Conservation (phyloP, 108 stramenopile genomes). For the Fragilaria crotonensis region DNA sequence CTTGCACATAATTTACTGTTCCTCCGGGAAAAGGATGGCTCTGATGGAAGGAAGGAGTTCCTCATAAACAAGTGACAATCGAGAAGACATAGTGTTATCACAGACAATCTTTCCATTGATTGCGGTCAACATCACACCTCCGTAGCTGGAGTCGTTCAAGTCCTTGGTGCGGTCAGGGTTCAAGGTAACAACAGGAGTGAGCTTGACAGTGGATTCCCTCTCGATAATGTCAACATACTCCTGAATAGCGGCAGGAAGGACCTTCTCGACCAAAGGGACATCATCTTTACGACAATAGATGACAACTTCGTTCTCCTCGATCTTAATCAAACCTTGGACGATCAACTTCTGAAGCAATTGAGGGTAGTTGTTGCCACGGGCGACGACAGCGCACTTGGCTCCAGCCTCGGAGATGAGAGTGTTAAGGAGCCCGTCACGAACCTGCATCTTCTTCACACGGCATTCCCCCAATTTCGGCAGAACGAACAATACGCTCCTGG, state of each 20-base stretch:
- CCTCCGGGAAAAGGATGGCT: slow-evolving; percentile 86
- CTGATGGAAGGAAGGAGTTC: slow-evolving; percentile 94
- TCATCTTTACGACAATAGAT: slow-evolving; percentile 89
- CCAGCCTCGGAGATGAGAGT: slow-evolving; percentile 68
- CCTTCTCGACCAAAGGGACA: slow-evolving; percentile 60
- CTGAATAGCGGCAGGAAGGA: slow-evolving; percentile 74
- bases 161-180: slow-evolving; percentile 64
- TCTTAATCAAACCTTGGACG: slow-evolving; percentile 98
- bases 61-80: slow-evolving; percentile 84
- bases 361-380: slow-evolving; percentile 84
- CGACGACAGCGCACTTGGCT: slow-evolving; percentile 72
- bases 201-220: slow-evolving; percentile 77
- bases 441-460: slow-evolving; percentile 96
- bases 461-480: slow-evolving; percentile 91
- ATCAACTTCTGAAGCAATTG: slow-evolving; percentile 91
- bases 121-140: slow-evolving; percentile 92
- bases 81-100: slow-evolving; percentile 93
- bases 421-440: slow-evolving; percentile 89
- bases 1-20: too few relatives aligned
- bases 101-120: slow-evolving; percentile 89
- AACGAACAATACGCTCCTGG: slow-evolving; percentile 90
- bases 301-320: slow-evolving; percentile 91
- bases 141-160: slow-evolving; percentile 70
- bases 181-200: slow-evolving; percentile 72
- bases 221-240: slow-evolving; percentile 94